Conservation (phyloP, 1,284 basidiomycete species). For the Paramarasmius palmivorus region DNA sequence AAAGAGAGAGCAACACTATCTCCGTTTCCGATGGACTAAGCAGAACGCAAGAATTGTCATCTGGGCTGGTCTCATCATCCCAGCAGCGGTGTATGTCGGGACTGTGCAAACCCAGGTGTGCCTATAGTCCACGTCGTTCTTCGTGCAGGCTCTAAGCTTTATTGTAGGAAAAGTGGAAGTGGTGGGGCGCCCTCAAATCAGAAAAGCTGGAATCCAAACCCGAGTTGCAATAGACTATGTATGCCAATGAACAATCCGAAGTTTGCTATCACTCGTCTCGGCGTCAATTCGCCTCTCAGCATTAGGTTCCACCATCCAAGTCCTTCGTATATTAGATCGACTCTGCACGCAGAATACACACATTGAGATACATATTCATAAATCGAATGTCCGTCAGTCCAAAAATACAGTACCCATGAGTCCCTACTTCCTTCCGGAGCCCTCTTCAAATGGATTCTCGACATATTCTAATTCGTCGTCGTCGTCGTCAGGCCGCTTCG, state of each 20-base stretch:
- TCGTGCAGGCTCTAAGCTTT: not conserved
- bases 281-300: too few relatives aligned
- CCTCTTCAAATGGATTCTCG: constrained; percentile 68
- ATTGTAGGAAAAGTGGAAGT: constrained; percentile 46
- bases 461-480: constrained; percentile 64
- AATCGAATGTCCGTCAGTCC: too few relatives aligned
- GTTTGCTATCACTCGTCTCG: too few relatives aligned
- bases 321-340: not conserved
- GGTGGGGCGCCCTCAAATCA: constrained; percentile 46
- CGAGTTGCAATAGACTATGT: constrained; percentile 19
- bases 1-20: constrained; percentile 80
- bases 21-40: constrained; percentile 77
- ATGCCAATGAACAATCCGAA: too few relatives aligned
- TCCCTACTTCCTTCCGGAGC: constrained; percentile 23
- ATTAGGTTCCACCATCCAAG: not conserved
- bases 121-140: not conserved
- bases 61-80: constrained; percentile 47
- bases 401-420: constrained; percentile 1
- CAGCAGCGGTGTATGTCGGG: constrained; percentile 42
- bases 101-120: constrained; percentile 38
- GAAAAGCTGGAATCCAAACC: constrained; percentile 32
- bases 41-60: constrained; percentile 56
- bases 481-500: constrained; percentile 33
- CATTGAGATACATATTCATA: too few relatives aligned
- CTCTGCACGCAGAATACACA: not conserved